Conservation (phyloP, 768 basidiomycete species). For the Tricholoma sp. region DNA sequence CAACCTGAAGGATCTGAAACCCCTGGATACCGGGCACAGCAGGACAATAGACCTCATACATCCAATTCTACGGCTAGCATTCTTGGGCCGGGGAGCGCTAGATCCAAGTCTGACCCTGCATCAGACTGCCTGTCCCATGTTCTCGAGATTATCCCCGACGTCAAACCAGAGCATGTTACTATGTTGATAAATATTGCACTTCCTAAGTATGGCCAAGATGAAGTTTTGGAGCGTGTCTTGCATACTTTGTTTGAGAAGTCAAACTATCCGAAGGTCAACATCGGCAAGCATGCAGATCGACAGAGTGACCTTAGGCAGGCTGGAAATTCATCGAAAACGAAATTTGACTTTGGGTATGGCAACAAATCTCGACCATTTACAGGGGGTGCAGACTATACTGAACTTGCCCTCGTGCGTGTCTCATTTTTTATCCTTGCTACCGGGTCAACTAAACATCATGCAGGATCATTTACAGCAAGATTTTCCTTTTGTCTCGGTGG, state of each 20-base stretch:
- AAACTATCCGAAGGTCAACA: background rate
- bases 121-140: background rate
- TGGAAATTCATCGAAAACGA: background rate
- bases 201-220: background rate
- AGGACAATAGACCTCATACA: background rate
- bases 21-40: background rate
- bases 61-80: background rate
- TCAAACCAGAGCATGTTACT: background rate
- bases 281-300: background rate
- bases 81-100: too few relatives aligned
- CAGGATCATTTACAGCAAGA: conserved; percentile 50
- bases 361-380: background rate
- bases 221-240: background rate
- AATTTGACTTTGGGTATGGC: background rate
- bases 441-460: background rate
- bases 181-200: background rate
- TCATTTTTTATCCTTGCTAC: background rate
- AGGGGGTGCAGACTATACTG: background rate
- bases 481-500: conserved; percentile 54
- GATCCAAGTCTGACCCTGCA: background rate
- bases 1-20: background rate
- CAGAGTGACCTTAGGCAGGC: background rate
- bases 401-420: background rate
- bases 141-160: background rate
- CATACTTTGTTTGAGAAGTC: background rate